These are phyloP conservation scores for Xylariaceae sp. DNA, from an alignment of 2,329 filamentous ascomycete genomes.

Conservation along the genomic window DNA sequence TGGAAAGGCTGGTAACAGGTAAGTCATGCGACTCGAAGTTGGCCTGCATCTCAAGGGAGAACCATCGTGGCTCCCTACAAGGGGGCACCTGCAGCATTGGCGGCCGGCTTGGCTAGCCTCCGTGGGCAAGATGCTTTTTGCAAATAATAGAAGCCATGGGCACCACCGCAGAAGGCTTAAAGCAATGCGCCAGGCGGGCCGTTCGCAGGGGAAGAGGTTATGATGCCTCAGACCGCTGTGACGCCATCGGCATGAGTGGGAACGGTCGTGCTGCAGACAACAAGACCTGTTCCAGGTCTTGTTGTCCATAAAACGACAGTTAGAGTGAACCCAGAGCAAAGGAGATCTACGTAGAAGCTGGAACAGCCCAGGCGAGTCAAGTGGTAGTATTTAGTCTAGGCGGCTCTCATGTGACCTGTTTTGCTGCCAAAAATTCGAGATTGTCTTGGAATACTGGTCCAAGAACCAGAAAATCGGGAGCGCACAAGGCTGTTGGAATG, in stretches of 20 bases:
- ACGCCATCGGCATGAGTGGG: conserved; percentile 15
- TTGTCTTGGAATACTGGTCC: conserved; percentile 15
- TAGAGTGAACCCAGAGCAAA: neutral
- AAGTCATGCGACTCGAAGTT: conserved; percentile 38
- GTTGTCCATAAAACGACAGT: neutral
- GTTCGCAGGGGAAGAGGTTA: conserved; percentile 1
- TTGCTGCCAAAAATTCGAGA: conserved; percentile 12
- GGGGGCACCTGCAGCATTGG: conserved; percentile 10
- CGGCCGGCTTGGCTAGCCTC: conserved; percentile 27
- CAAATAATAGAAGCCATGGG: conserved; percentile 13
- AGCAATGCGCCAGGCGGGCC: conserved; percentile 9
- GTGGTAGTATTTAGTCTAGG: neutral
- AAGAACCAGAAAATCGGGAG: conserved; percentile 6
- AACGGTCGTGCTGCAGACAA: conserved; percentile 17
- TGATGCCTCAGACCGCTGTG: conserved; percentile 18
- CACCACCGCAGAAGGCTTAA: conserved; percentile 25
- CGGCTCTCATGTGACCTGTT: conserved; percentile 2
- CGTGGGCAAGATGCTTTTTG: conserved; percentile 2
- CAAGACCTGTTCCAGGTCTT: conserved; percentile 18
- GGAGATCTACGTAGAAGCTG: conserved; percentile 7
- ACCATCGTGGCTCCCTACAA: conserved; percentile 17
- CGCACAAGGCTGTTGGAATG: neutral
- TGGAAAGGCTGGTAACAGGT: conserved; percentile 30
- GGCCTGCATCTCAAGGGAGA: conserved; percentile 20
- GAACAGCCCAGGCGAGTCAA: conserved; percentile 9